Evolutionary conservation across 1,284 basidiomycete genomes (phyloP), one percentile per base, ranked within the genome.

Genomic region (Cutaneotrichosporon arboriforme): DNA sequence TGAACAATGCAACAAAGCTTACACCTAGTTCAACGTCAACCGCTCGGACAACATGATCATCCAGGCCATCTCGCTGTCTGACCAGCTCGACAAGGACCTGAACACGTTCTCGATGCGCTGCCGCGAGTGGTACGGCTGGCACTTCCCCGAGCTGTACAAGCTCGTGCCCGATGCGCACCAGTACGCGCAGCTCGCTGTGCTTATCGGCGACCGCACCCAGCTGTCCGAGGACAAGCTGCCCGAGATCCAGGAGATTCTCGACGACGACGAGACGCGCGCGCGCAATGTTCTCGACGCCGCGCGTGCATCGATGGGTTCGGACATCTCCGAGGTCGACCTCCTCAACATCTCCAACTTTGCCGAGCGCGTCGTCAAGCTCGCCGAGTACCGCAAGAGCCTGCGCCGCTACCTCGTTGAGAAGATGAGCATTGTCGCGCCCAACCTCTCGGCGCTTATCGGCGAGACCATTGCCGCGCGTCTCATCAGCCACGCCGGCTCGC

Each of bases 11-110:
- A 31, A 38, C 14, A 14, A 40, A 14, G 43, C 44, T 48, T 18
- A 55, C 53, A 49, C n/a, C 17, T 54, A 76, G 79, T 98, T 98
- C 85, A 98, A 98, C 80, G 94, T 97, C 64, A 97, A 98, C 83
- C 83, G 94, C 62, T 86, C 90, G 60, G 94, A 99, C 80, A 99
- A 98, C 81, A 99, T 99, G 94, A 98, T 99, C 79, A 98, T 98
- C 70, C 96, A 98, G 78, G 94, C 94, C 51, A 97, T 98, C 70
- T 89, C 94, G 2, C 85, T 97, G 52, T 88, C 97, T 67, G 94
- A 98, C 79, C 93, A 97, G 71, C 87, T 98, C 71, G 94, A 98
- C 83, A 98, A 97, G 81, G 94, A 98, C 76, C 92, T 98, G 73
- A 98, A 98, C 80, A 85, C 94, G 22, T 97, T 98, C 74, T 88